Conservation (phyloP, 305 asterid genomes). For the Ilex paraguariensis region DNA sequence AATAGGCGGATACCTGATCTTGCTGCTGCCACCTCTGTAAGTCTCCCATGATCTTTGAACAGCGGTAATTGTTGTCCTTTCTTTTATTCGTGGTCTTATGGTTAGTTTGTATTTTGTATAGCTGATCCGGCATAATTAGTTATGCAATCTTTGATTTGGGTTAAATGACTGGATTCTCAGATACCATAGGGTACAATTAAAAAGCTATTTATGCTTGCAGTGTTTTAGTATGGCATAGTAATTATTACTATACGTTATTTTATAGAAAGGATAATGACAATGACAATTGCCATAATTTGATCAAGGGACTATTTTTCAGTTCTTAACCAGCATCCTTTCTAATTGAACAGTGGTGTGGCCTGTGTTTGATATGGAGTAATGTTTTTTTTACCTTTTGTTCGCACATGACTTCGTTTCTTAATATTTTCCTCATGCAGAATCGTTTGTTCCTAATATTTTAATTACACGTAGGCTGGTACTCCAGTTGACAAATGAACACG, state of each 20-base stretch:
- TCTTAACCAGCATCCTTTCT: no score
- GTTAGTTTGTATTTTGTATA: no score
- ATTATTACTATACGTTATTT: no score
- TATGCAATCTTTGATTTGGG: not conserved
- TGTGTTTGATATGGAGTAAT: not conserved
- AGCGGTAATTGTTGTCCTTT: not conserved
- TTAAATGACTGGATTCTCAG: not conserved
- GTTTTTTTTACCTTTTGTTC: not conserved
- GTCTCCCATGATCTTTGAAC: slow-evolving; percentile 17
- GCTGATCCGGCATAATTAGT: not conserved
- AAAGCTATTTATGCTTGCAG: not conserved
- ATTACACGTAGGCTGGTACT: not conserved
- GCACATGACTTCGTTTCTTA: not conserved
- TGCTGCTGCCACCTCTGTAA: slow-evolving; percentile 71
- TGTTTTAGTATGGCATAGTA: no score
- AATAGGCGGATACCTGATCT: slow-evolving; percentile 75
- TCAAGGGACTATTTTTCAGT: no score
- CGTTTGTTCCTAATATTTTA: not conserved
- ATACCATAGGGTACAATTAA: not conserved
- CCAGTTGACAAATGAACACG: no score
- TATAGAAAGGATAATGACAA: no score
- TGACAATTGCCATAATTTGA: no score
- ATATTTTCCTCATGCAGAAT: not conserved
- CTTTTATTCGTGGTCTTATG: not conserved
- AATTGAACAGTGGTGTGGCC: no score